Evolutionary conservation across 148 eudicot species (phyloP).

Genomic region (Nyssa sinensis): DNA sequence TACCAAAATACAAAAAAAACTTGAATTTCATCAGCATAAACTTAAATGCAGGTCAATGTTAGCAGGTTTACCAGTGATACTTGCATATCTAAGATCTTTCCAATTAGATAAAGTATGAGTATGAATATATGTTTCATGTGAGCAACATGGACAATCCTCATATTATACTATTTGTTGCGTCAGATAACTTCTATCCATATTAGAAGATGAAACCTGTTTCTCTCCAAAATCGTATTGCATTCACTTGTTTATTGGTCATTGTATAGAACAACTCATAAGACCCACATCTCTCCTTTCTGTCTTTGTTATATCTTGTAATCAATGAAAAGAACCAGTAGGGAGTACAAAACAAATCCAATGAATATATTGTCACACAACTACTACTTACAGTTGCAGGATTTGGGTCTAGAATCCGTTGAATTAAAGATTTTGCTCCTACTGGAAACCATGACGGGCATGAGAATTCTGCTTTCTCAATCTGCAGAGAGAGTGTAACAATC

Average conservation of each 20-base stretch:
- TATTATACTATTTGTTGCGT: too few relatives aligned
- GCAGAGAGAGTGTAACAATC: constrained; percentile 16
- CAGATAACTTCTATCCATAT: too few relatives aligned
- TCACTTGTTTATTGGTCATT: background rate
- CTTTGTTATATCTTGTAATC: background rate
- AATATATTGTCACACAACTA: background rate
- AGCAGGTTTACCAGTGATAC: too few relatives aligned
- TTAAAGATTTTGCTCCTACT: constrained; percentile 78
- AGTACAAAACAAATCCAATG: background rate
- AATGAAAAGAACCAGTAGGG: background rate
- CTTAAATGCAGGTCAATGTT: background rate
- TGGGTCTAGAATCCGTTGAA: constrained; percentile 80
- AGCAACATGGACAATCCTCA: too few relatives aligned
- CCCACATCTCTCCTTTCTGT: background rate
- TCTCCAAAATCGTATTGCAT: too few relatives aligned
- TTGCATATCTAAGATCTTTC: too few relatives aligned
- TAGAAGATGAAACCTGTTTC: too few relatives aligned
- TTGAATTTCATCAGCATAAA: background rate
- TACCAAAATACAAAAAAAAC: background rate
- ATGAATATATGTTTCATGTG: too few relatives aligned
- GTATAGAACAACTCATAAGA: background rate
- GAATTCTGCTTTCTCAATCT: constrained; percentile 88
- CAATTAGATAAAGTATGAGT: too few relatives aligned
- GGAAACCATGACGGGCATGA: constrained; percentile 94
- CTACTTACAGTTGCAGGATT: constrained; percentile 80